Evolutionary conservation across 306 rosid genomes (phyloP).

Genomic region (Myrica gale): DNA sequence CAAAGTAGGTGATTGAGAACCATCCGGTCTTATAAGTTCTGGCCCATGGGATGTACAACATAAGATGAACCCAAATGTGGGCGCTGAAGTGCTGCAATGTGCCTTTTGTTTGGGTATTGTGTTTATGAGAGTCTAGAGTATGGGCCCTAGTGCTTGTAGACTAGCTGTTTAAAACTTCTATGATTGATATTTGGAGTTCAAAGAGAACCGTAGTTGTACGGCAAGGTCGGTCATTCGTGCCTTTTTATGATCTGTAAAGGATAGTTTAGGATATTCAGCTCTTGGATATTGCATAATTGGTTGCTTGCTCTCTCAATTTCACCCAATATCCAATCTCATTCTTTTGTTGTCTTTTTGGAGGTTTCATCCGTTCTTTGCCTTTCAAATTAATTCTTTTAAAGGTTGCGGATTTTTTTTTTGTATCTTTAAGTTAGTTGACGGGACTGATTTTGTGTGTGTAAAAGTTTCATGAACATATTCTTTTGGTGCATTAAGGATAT

Average conservation of each 20-base stretch:
- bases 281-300: neutral
- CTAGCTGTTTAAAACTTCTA: neutral
- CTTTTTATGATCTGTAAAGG: neutral
- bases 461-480: neutral
- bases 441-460: neutral
- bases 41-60: neutral
- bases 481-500: conserved; percentile 2
- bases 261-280: neutral
- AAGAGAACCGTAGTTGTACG: neutral
- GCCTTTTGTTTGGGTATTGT: neutral
- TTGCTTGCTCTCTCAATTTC: neutral
- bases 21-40: neutral
- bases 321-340: neutral
- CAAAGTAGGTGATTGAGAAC: neutral
- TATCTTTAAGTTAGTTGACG: neutral
- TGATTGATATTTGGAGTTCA: neutral
- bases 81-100: neutral
- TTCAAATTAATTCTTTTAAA: neutral
- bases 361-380: neutral
- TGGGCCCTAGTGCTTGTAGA: neutral
- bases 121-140: neutral
- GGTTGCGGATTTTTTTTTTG: neutral
- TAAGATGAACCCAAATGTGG: neutral
- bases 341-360: neutral
- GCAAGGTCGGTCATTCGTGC: neutral